Percentiles rank a stretch among this genome's conserved stretches.
Conservation (phyloP, 2,329 filamentous ascomycete species). For the Pseudogymnoascus sp. region DNA sequence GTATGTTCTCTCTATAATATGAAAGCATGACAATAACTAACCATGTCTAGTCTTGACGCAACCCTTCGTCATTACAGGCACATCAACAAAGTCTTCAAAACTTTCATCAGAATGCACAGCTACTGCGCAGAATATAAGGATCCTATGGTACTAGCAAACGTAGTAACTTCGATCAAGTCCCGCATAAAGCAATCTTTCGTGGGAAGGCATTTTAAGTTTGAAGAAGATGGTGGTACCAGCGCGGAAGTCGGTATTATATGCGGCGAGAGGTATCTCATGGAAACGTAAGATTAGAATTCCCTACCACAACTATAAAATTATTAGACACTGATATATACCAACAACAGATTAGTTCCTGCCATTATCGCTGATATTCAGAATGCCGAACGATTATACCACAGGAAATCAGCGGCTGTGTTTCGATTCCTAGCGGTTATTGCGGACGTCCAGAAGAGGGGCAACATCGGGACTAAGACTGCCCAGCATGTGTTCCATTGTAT, state of each 20-base stretch:
- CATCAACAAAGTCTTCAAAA: not conserved
- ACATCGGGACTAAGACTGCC: not conserved
- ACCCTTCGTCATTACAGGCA: not conserved
- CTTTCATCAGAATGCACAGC: not conserved
- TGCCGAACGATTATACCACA: not conserved
- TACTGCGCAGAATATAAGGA: not conserved
- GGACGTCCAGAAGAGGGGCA: not conserved
- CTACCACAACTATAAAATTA: not conserved
- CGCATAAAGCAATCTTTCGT: not conserved
- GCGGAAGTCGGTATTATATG: not conserved
- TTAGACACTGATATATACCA: not conserved
- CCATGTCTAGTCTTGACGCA: not conserved
- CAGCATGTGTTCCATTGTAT: not conserved
- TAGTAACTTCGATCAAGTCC: not conserved
- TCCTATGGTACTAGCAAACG: not conserved
- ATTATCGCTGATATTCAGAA: not conserved
- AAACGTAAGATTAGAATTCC: not conserved
- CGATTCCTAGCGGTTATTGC: not conserved
- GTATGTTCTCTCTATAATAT: not conserved
- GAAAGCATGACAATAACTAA: not conserved
- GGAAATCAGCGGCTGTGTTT: not conserved
- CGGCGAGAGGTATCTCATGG: not conserved
- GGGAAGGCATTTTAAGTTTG: not conserved
- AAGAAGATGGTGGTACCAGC: not conserved
- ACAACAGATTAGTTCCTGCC: not conserved